Evolutionary conservation across 306 rosid species (phyloP).

Genomic region (Mimosa bimucronata): DNA sequence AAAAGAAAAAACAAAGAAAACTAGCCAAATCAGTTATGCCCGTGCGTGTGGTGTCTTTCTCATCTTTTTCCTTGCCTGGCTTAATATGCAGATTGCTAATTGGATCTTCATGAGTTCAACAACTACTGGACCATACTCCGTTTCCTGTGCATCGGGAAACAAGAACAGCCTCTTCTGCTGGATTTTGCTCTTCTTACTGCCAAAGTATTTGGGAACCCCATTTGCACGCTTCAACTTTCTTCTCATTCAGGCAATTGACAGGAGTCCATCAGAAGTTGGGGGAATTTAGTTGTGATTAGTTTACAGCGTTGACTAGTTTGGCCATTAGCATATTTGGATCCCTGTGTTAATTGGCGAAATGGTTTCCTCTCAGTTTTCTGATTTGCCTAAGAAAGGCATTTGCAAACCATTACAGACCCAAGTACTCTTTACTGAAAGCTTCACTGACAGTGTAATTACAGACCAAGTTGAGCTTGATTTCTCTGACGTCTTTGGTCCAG

Average conservation of each 20-base stretch:
- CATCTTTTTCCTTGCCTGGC: slow-evolving; percentile 14
- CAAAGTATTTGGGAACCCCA: slow-evolving; percentile 83
- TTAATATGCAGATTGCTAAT: slow-evolving; percentile 62
- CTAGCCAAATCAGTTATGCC: background rate
- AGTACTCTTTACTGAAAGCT: slow-evolving; percentile 50
- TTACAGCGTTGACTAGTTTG: slow-evolving; percentile 40
- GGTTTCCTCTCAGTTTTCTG: slow-evolving; percentile 83
- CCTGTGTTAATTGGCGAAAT: slow-evolving; percentile 45
- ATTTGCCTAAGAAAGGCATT: slow-evolving; percentile 45
- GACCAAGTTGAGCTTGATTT: slow-evolving; percentile 89
- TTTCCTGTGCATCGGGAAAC: slow-evolving; percentile 98
- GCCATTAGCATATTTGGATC: slow-evolving; percentile 45
- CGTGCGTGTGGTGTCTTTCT: slow-evolving; percentile 13
- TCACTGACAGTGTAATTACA: slow-evolving; percentile 44
- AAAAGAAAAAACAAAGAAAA: background rate
- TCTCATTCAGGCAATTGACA: slow-evolving; percentile 77
- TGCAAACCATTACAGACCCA: slow-evolving; percentile 51
- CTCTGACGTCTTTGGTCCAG: slow-evolving; percentile 88
- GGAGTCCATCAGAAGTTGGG: slow-evolving; percentile 73
- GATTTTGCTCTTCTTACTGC: slow-evolving; percentile 80
- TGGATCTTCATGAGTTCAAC: slow-evolving; percentile 96
- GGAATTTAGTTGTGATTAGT: slow-evolving; percentile 41
- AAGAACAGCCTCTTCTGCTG: slow-evolving; percentile 73
- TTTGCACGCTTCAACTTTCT: slow-evolving; percentile 77
- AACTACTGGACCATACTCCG: slow-evolving; percentile 72